A percentile compares a stretch with the other conserved stretches of the same genome.
Evolutionary conservation across 495 filamentous ascomycete genomes (phyloP).

Genomic region (Penicillium psychrofluorescens): DNA sequence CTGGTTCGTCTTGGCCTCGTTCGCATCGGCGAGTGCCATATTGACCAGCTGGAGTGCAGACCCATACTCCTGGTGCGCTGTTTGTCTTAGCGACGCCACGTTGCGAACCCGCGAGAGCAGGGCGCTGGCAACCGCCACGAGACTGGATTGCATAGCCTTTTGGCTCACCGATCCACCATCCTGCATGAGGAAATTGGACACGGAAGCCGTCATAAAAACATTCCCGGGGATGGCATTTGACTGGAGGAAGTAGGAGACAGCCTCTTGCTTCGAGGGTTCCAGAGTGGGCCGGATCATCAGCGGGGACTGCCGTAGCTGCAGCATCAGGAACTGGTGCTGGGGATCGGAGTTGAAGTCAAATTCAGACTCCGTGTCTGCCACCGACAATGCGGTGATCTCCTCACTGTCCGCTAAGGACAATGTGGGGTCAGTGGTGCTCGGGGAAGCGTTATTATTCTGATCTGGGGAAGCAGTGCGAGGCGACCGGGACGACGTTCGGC

Average conservation of each 20-base stretch:
- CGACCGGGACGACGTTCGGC: conserved; percentile 4
- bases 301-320: conserved; percentile 4
- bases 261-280: conserved; percentile 25
- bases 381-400: too few species aligned
- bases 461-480: conserved; percentile 15
- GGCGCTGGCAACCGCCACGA: conserved; percentile 44
- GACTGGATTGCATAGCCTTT: conserved; percentile 34
- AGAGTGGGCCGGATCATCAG: conserved; percentile 15
- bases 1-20: conserved; percentile 50
- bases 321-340: conserved; percentile 4
- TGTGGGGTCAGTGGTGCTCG: neutral
- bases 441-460: conserved; percentile 6
- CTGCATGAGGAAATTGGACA: conserved; percentile 16
- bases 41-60: conserved; percentile 43
- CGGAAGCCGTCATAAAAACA: conserved; percentile 22
- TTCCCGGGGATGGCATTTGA: conserved; percentile 32
- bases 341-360: conserved; percentile 15
- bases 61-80: conserved; percentile 41
- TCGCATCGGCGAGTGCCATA: conserved; percentile 43
- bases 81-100: conserved; percentile 22
- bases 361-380: neutral
- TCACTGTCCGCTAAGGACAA: too few species aligned
- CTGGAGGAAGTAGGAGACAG: conserved; percentile 36
- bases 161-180: conserved; percentile 13
- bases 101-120: conserved; percentile 38